Evolutionary conservation across 805 yeast genomes (phyloP).

Genomic region (Saccharomycopsis malanga): DNA sequence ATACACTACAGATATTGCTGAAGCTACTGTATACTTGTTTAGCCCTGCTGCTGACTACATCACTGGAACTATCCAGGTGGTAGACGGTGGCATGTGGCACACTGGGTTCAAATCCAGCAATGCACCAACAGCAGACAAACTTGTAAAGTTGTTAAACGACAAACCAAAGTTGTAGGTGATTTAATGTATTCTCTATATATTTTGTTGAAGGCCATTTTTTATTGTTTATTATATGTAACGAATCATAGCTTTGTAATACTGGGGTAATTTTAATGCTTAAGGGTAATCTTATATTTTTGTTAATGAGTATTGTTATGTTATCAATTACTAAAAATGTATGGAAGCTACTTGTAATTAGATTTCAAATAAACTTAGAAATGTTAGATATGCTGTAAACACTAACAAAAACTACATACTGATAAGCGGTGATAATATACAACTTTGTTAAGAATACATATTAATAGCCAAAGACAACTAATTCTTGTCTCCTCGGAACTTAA

Average conservation of each 20-base stretch:
- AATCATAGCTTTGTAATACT: neutral
- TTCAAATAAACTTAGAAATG: too few species aligned
- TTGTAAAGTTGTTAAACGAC: slow-evolving; percentile 29
- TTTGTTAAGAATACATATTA: too few species aligned
- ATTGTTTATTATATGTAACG: neutral
- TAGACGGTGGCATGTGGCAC: slow-evolving; percentile 93
- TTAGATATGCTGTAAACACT: too few species aligned
- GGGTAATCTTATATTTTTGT: too few species aligned
- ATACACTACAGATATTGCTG: slow-evolving; percentile 70
- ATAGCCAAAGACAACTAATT: neutral
- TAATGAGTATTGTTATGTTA: too few species aligned
- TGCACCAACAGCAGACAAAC: slow-evolving; percentile 36
- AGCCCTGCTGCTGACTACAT: slow-evolving; percentile 76
- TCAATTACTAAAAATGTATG: too few species aligned
- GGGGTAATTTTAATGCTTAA: too few species aligned
- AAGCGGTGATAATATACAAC: too few species aligned
- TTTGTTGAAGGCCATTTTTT: slow-evolving; percentile 7
- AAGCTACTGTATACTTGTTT: slow-evolving; percentile 76
- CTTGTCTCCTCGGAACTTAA: slow-evolving; percentile 2
- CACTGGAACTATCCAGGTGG: slow-evolving; percentile 71
- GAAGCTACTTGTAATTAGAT: too few species aligned
- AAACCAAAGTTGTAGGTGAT: slow-evolving; percentile 34
- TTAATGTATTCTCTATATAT: too few species aligned
- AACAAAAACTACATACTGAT: too few species aligned
- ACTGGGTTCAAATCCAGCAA: slow-evolving; percentile 40